phyloP scores from a whole-genome alignment of 2,329 filamentous ascomycete species.

The Aspergillus oerlinghausenensis region DNA sequence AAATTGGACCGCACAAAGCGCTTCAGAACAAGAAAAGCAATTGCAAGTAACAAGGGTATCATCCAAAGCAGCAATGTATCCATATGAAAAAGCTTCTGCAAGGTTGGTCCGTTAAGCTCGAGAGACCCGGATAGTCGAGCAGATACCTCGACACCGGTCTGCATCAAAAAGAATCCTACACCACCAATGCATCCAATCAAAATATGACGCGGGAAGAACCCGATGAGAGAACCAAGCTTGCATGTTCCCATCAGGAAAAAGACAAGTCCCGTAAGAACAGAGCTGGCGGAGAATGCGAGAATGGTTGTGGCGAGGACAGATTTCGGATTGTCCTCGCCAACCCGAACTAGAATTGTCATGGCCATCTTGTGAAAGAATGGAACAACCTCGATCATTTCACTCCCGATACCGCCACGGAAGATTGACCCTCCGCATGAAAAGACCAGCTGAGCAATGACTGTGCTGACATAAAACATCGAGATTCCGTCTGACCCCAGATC shows the following conservation, averaged over 20 bases:
- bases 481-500: conserved; percentile 88
- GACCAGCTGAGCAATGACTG: conserved; percentile 85
- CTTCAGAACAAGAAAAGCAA: conserved; percentile 72
- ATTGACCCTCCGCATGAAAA: conserved; percentile 81
- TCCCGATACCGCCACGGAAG: conserved; percentile 87
- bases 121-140: conserved; percentile 82
- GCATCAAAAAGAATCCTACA: conserved; percentile 89
- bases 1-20: conserved; percentile 75
- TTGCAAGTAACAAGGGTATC: conserved; percentile 70
- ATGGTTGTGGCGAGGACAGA: conserved; percentile 93
- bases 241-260: conserved; percentile 90
- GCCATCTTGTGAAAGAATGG: conserved; percentile 99
- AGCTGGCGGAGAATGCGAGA: conserved; percentile 82
- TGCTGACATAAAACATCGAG: conserved; percentile 98
- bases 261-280: conserved; percentile 81
- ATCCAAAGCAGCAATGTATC: conserved; percentile 80
- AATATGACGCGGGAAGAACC: conserved; percentile 95
- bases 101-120: conserved; percentile 71
- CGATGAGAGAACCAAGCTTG: conserved; percentile 84
- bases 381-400: conserved; percentile 97
- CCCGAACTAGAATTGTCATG: conserved; percentile 70
- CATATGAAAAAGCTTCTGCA: conserved; percentile 66
- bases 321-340: conserved; percentile 76
- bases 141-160: conserved; percentile 90
- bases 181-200: conserved; percentile 95